Evolutionary conservation across 306 rosid genomes (phyloP).

Genomic region (Neltuma alba): DNA sequence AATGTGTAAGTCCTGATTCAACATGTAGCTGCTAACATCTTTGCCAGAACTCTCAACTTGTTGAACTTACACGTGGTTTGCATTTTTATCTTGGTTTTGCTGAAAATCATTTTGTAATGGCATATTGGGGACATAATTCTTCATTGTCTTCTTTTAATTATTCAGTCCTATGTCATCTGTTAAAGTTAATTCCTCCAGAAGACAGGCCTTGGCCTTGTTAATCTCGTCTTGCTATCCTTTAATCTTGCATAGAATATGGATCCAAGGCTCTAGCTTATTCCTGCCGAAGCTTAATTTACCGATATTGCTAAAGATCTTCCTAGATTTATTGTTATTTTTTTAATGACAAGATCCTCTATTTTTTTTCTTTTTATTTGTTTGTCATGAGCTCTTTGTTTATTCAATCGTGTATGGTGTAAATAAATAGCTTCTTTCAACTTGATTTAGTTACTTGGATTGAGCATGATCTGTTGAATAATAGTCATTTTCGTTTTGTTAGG

Average conservation of each 20-base stretch:
- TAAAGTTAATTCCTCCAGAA: conserved; percentile 1
- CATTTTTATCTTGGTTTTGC: conserved; percentile 3
- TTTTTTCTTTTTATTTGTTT: not conserved
- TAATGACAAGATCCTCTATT: not conserved
- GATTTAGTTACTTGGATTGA: conserved; percentile 3
- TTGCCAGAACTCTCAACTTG: conserved; percentile 2
- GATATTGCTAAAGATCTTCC: not conserved
- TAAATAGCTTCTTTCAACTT: conserved; percentile 20
- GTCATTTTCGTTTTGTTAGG: conserved; percentile 53
- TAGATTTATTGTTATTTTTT: not conserved
- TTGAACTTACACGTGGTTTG: not conserved
- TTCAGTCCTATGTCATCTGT: not conserved
- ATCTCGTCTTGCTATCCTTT: conserved; percentile 8
- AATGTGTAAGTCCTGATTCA: conserved; percentile 71
- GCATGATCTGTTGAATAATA: conserved; percentile 20
- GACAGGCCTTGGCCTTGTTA: not conserved
- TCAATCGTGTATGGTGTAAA: conserved; percentile 14
- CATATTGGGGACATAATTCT: not conserved
- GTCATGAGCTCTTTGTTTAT: conserved; percentile 8
- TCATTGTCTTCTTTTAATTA: conserved; percentile 5
- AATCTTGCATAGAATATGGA: conserved; percentile 8
- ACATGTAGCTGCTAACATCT: conserved; percentile 33
- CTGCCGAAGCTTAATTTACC: conserved; percentile 17
- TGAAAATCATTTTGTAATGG: conserved; percentile 16
- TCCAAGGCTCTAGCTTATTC: conserved; percentile 10